phyloP scores from a whole-genome alignment of 1,139 yeast species.

The Kodamaea sp. region DNA sequence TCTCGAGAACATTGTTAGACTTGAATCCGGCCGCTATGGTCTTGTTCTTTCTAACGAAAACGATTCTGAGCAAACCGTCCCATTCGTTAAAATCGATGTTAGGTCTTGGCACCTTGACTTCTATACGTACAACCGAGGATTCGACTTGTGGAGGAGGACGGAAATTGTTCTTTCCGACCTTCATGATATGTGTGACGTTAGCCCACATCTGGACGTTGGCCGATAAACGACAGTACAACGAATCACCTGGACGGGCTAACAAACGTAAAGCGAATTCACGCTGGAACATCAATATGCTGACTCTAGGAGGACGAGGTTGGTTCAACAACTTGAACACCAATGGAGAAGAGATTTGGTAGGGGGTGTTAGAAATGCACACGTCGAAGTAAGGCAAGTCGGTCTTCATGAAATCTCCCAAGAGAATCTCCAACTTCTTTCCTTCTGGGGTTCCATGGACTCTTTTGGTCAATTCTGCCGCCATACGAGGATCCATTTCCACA shows the following conservation, averaged over 20 bases:
- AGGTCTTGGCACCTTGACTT: slow-evolving; percentile 89
- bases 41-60: slow-evolving; percentile 90
- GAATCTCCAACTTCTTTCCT: slow-evolving; percentile 85
- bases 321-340: slow-evolving; percentile 88
- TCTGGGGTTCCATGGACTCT: slow-evolving; percentile 96
- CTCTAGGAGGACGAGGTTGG: slow-evolving; percentile 93
- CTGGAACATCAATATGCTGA: slow-evolving; percentile 95
- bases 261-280: slow-evolving; percentile 93
- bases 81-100: slow-evolving; percentile 90
- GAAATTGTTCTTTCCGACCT: slow-evolving; percentile 94
- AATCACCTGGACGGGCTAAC: slow-evolving; percentile 93
- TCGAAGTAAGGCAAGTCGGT: slow-evolving; percentile 94
- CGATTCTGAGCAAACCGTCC: slow-evolving; percentile 92
- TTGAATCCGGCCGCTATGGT: slow-evolving; percentile 93
- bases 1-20: slow-evolving; percentile 76
- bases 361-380: slow-evolving; percentile 94
- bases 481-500: slow-evolving; percentile 97
- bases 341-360: slow-evolving; percentile 96
- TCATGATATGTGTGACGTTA: slow-evolving; percentile 95
- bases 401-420: slow-evolving; percentile 95
- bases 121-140: slow-evolving; percentile 92
- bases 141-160: slow-evolving; percentile 99
- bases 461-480: slow-evolving; percentile 98
- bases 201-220: slow-evolving; percentile 99
- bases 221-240: slow-evolving; percentile 85